Evolutionary conservation across 257 asterid genomes (phyloP).

Genomic region (Dorcoceras hygrometricum): DNA sequence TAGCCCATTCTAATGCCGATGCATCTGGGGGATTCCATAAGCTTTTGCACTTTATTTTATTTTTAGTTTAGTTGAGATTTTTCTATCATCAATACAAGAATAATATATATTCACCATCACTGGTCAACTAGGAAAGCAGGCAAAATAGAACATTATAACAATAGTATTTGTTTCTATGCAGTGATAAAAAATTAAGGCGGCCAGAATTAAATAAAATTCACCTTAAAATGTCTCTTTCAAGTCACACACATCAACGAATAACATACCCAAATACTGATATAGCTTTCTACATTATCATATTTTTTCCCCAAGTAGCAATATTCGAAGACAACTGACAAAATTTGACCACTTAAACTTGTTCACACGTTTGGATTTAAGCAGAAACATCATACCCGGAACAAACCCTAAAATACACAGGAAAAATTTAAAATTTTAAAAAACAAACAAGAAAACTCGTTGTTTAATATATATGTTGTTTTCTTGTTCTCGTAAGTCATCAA

Average conservation of each 20-base stretch:
- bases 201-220: background rate
- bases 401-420: background rate
- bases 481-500: too few species aligned
- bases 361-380: background rate
- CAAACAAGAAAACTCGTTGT: too few species aligned
- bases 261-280: background rate
- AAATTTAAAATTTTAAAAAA: too few species aligned
- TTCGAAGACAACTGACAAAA: background rate
- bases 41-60: too few species aligned
- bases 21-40: background rate
- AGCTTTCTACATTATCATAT: background rate
- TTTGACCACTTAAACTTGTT: background rate
- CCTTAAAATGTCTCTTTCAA: background rate
- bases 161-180: background rate
- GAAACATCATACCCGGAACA: background rate
- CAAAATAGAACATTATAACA: background rate
- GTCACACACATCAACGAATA: background rate
- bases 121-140: background rate
- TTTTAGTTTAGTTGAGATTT: too few species aligned
- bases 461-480: too few species aligned
- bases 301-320: background rate
- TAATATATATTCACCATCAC: too few species aligned
- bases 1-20: background rate
- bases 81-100: background rate
- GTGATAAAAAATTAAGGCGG: background rate